A percentile compares a stretch with the other conserved stretches of the same genome.
Evolutionary conservation across 305 asterid genomes (phyloP).

Genomic region (Plantago coronopus): DNA sequence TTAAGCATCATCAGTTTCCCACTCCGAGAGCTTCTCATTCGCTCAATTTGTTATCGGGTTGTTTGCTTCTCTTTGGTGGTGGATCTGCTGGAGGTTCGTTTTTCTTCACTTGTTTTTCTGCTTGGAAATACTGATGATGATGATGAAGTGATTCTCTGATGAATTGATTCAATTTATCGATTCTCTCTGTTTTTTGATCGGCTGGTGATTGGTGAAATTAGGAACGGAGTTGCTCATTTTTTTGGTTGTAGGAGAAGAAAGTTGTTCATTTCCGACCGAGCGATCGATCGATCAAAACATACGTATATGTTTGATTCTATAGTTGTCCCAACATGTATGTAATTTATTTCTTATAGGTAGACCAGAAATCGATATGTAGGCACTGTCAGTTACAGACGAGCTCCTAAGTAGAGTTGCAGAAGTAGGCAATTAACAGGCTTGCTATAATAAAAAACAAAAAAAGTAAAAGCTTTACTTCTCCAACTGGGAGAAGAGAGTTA

Average conservation of each 20-base stretch:
- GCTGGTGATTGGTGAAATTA: background rate
- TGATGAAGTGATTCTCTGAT: too few relatives aligned
- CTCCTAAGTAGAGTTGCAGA: too few relatives aligned
- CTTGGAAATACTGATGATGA: background rate
- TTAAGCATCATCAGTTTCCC: conserved; percentile 35
- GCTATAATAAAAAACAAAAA: too few relatives aligned
- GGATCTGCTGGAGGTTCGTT: conserved; percentile 87
- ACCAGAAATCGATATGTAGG: too few relatives aligned
- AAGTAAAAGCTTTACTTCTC: background rate
- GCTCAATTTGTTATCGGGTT: conserved; percentile 65
- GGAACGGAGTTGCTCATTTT: background rate
- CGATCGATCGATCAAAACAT: too few relatives aligned
- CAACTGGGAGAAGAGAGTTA: too few relatives aligned
- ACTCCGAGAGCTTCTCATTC: conserved; percentile 93
- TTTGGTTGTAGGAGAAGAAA: too few relatives aligned
- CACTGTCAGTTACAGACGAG: too few relatives aligned
- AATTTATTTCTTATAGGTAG: too few relatives aligned
- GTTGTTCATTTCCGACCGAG: background rate
- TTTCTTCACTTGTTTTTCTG: background rate
- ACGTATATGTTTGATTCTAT: too few relatives aligned
- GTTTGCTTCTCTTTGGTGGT: conserved; percentile 81
- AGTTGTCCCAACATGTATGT: too few relatives aligned
- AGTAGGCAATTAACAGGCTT: background rate
- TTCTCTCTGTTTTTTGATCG: too few relatives aligned
- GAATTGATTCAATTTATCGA: background rate